Percentiles rank a stretch among this genome's conserved stretches.
These are phyloP conservation scores for Saprolegnia parasitica DNA, from an alignment of 352 stramenopile species.

Conservation along the genomic window DNA sequence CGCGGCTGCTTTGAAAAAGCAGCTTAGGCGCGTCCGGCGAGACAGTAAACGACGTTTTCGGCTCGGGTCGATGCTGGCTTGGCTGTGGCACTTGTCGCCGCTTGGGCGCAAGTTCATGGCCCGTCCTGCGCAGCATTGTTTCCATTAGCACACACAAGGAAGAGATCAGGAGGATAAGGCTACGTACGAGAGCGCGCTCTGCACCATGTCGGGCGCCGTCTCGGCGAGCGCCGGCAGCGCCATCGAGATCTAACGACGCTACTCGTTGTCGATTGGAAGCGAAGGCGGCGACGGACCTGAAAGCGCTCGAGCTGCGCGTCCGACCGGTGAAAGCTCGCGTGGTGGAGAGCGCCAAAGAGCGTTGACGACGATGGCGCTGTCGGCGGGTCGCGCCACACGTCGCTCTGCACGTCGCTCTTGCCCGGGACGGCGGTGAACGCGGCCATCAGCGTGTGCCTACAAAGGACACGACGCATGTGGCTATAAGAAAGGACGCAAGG, in stretches of 20 bases:
- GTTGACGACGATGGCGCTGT: neutral
- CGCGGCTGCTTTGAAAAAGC: neutral
- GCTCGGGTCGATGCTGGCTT: neutral
- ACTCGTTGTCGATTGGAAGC: neutral
- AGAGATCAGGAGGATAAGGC: neutral
- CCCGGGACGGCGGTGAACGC: constrained; percentile 16
- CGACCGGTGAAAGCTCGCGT: constrained; percentile 16
- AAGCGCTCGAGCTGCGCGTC: constrained; percentile 23
- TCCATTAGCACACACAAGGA: neutral
- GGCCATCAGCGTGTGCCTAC: constrained; percentile 6
- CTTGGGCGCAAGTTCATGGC: neutral
- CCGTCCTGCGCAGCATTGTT: neutral
- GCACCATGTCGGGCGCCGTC: constrained; percentile 5
- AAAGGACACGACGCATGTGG: too few relatives aligned
- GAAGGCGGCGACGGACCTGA: neutral
- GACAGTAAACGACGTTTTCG: neutral
- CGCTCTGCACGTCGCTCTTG: constrained; percentile 11
- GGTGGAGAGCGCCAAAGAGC: constrained; percentile 23
- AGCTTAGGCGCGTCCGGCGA: neutral
- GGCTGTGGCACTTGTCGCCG: neutral
- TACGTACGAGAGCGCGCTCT: constrained; percentile 7
- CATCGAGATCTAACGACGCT: constrained; percentile 10
- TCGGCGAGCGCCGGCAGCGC: constrained; percentile 10
- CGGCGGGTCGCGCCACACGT: constrained; percentile 19
- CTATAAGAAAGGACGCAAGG: neutral